Base-by-base conservation (phyloP, 768 basidiomycete genomes). In the Dendrothele bispora region DNA sequence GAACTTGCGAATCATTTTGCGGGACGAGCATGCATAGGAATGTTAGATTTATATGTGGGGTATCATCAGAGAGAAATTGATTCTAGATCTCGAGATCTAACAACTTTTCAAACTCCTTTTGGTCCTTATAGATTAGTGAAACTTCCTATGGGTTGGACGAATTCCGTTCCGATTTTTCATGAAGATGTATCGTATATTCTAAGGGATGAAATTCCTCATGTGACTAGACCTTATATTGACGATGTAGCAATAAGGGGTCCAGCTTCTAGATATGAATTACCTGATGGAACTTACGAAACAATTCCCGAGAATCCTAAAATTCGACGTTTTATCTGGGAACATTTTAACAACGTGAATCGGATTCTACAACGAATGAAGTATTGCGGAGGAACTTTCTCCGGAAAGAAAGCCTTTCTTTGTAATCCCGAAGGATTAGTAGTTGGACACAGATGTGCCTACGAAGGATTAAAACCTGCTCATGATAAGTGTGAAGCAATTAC, bases 41-140 rank as follows among this genome's bases (percentile, higher is more conserved):
- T n/a, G n/a, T n/a, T n/a, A n/a, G n/a, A n/a, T n/a, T n/a, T n/a
- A n/a, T n/a, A n/a, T n/a, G n/a, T n/a, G n/a, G n/a, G n/a, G n/a
- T n/a, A n/a, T n/a, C n/a, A n/a, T n/a, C n/a, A n/a, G n/a, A n/a
- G n/a, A n/a, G n/a, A n/a, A n/a, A n/a, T n/a, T n/a, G n/a, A n/a
- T n/a, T n/a, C n/a, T n/a, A n/a, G n/a, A 4, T 43, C 43, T n/a
- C n/a, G 61, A 5, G 68, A 75, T 27, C 53, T 69, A 7, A 77
- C 73, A 0, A 71, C 68, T 0, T 77, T 76, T 54, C 61, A 68
- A 45, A 69, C 64, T 0, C 71, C 68, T 1, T 55, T 66, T 48
- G 47, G 67, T 14, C 43, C 61, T 0, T 44, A 58, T 11, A 52
- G 62, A 0, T 56, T 74, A 0, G 60, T 60, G 1, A 55, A 59